Conservation (phyloP, 306 rosid genomes). For the Senna siamea region DNA sequence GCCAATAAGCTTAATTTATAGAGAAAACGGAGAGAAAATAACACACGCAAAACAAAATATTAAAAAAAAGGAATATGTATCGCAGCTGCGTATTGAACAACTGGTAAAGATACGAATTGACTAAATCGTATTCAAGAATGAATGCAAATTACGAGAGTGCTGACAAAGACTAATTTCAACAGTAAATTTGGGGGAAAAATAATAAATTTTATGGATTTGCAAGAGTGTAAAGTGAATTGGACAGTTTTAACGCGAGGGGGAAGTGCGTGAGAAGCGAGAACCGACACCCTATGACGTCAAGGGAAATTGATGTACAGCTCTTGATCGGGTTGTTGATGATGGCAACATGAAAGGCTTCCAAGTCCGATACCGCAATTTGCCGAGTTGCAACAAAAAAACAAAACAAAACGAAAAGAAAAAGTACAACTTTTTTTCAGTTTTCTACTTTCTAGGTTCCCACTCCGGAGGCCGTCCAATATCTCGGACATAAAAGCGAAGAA, state of each 20-base stretch:
- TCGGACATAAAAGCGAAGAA: too few relatives aligned
- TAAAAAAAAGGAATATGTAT: background rate
- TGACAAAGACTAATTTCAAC: slow-evolving; percentile 9
- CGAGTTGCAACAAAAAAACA: too few relatives aligned
- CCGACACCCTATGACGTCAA: too few relatives aligned
- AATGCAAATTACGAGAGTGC: background rate
- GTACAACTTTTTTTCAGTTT: too few relatives aligned
- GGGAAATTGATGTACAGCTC: background rate
- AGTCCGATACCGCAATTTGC: too few relatives aligned
- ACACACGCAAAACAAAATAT: slow-evolving; percentile 40
- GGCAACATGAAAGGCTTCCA: too few relatives aligned
- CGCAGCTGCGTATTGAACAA: background rate
- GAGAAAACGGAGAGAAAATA: slow-evolving; percentile 19
- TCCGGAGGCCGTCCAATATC: too few relatives aligned
- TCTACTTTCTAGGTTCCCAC: too few relatives aligned
- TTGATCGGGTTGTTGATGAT: background rate
- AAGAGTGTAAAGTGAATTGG: background rate
- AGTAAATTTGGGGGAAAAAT: background rate
- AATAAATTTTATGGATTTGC: background rate
- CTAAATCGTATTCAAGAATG: slow-evolving; percentile 5
- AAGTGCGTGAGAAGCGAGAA: too few relatives aligned
- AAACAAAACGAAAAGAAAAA: too few relatives aligned
- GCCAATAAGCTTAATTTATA: slow-evolving; percentile 42
- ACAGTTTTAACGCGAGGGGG: too few relatives aligned
- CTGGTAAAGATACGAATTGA: slow-evolving; percentile 7